These are phyloP conservation scores for Metschnikowia rubicola DNA, from an alignment of 805 yeast species.

Conservation along the genomic window DNA sequence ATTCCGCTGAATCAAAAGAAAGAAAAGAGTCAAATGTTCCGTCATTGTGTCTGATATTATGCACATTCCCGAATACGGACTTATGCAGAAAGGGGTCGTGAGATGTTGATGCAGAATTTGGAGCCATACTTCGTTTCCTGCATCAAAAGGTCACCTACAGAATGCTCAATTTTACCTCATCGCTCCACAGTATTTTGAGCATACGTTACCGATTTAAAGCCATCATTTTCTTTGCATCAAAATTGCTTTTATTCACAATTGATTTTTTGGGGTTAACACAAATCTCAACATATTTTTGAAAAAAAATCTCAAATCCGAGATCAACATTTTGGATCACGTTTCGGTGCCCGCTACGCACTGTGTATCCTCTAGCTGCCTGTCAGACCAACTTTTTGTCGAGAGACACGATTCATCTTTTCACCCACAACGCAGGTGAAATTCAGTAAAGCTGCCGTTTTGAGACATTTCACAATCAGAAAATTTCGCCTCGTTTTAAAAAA, in stretches of 20 bases:
- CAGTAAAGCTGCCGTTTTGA: no score
- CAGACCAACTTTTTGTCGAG: neutral
- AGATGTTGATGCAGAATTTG: conserved; percentile 7
- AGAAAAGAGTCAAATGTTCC: no score
- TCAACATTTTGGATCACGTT: neutral
- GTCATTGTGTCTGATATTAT: no score
- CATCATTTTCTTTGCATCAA: neutral
- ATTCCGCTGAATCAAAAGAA: no score
- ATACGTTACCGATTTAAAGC: neutral
- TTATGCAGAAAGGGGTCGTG: neutral
- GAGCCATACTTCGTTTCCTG: conserved; percentile 6
- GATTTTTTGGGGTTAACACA: neutral
- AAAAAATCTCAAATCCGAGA: neutral
- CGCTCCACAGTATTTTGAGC: conserved; percentile 10
- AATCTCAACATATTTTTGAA: neutral
- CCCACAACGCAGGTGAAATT: no score
- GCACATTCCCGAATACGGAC: no score
- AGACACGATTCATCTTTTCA: no score
- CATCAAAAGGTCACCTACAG: conserved; percentile 4
- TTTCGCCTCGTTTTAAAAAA: no score
- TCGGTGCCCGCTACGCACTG: conserved; percentile 1
- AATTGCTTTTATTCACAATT: neutral
- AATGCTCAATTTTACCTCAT: conserved; percentile 14
- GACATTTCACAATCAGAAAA: neutral
- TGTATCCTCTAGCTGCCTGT: neutral